Percentiles rank a stretch among this genome's conserved stretches.
phyloP scores from a whole-genome alignment of 179 eudicot genomes.

The Camellia oleifera region DNA sequence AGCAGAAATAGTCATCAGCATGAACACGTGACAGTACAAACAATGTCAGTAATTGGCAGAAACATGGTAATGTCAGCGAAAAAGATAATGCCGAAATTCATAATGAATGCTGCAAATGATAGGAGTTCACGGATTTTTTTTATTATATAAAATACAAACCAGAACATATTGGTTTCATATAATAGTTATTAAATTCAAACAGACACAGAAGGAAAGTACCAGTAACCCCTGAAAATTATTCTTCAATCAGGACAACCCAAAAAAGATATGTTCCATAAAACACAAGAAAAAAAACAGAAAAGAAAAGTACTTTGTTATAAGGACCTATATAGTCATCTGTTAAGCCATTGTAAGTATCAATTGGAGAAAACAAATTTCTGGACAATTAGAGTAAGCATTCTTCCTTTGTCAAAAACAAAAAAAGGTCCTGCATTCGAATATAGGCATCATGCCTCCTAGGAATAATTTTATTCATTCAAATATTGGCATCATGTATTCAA shows the following conservation, averaged over 20 bases:
- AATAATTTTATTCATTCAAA: not conserved
- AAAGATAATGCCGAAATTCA: not conserved
- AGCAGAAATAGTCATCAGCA: not conserved
- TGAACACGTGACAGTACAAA: not conserved
- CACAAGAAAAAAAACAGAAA: not conserved
- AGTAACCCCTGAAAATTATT: not conserved
- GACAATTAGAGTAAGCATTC: not conserved
- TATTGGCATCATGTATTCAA: not conserved
- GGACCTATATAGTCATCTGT: not conserved
- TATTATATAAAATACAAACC: not conserved
- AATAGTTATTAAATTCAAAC: not conserved
- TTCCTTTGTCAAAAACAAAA: slow-evolving; percentile 1
- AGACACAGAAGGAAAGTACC: not conserved
- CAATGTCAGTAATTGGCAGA: not conserved
- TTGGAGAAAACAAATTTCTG: not conserved
- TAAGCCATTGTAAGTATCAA: not conserved
- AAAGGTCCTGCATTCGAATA: not conserved
- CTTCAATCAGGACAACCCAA: not conserved
- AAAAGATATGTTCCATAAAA: too few species aligned
- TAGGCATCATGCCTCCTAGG: not conserved
- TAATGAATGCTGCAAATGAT: not conserved
- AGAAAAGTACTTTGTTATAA: not conserved
- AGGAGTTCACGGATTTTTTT: not conserved
- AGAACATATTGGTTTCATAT: not conserved
- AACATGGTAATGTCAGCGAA: not conserved